These are phyloP conservation scores for Psilocybe mexicana DNA, from an alignment of 1,284 basidiomycete genomes.

Conservation along the genomic window DNA sequence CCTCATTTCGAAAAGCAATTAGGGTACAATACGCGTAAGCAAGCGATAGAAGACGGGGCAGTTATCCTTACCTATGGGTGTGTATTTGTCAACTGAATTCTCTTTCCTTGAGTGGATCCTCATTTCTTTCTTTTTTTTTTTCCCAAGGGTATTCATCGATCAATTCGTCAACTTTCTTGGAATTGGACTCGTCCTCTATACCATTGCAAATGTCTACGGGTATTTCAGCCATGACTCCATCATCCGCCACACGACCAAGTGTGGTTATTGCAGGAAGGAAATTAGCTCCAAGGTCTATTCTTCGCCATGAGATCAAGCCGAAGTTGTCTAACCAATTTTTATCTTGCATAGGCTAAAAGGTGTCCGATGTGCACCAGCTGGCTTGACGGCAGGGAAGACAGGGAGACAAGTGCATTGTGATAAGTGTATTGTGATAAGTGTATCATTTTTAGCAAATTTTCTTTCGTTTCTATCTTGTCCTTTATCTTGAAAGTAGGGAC, in stretches of 20 bases:
- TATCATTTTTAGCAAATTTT: background rate
- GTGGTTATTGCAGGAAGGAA: constrained; percentile 38
- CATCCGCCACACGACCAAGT: constrained; percentile 35
- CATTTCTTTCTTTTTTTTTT: background rate
- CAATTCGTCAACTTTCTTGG: constrained; percentile 34
- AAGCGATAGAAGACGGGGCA: constrained; percentile 39
- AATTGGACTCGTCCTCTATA: constrained; percentile 34
- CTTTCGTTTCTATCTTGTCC: background rate
- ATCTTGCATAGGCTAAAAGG: constrained; percentile 19
- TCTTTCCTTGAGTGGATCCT: no score
- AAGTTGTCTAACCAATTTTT: background rate
- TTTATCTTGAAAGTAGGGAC: background rate
- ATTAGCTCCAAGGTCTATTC: constrained; percentile 31
- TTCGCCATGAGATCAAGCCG: background rate
- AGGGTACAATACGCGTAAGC: constrained; percentile 38
- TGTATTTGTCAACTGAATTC: background rate
- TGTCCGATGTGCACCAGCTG: constrained; percentile 27
- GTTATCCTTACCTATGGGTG: constrained; percentile 37
- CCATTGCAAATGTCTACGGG: constrained; percentile 33
- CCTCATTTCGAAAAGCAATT: constrained; percentile 19
- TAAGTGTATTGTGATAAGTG: background rate
- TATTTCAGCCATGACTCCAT: constrained; percentile 33
- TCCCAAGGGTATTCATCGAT: constrained; percentile 31
- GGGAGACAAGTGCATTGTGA: constrained; percentile 22
- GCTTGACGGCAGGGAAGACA: constrained; percentile 33